Percentiles rank a stretch among this genome's conserved stretches.
These are phyloP conservation scores for Aureobasidium sp. DNA, from an alignment of 2,329 filamentous ascomycete species.

Conservation along the genomic window DNA sequence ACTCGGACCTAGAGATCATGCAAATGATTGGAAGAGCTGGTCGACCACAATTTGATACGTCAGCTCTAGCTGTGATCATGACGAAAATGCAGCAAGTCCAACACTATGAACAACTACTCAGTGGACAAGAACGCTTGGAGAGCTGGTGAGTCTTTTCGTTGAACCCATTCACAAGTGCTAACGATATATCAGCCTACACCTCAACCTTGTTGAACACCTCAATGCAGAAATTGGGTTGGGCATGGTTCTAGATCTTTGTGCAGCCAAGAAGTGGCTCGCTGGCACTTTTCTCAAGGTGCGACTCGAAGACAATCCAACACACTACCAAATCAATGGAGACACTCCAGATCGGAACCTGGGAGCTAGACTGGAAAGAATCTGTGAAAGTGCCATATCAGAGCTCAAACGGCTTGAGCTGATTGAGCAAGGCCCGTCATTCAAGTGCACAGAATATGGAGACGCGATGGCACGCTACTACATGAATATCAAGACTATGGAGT, in stretches of 20 bases:
- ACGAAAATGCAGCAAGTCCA: conserved; percentile 58
- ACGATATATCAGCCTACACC: conserved; percentile 51
- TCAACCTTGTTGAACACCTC: conserved; percentile 73
- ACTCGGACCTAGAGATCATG: conserved; percentile 77
- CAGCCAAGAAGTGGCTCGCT: conserved; percentile 66
- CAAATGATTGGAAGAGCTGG: conserved; percentile 85
- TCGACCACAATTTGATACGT: conserved; percentile 73
- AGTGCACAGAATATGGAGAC: conserved; percentile 64
- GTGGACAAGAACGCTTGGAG: conserved; percentile 66
- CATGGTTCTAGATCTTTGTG: conserved; percentile 57
- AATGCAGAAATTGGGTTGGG: conserved; percentile 77
- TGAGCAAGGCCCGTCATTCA: conserved; percentile 41
- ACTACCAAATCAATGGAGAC: conserved; percentile 60
- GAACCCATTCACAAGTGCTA: not conserved
- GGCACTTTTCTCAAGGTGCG: conserved; percentile 75
- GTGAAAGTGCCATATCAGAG: conserved; percentile 59
- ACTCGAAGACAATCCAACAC: conserved; percentile 59
- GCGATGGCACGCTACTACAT: conserved; percentile 81
- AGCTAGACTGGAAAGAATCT: conserved; percentile 61
- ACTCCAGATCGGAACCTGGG: conserved; percentile 48
- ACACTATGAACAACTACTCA: conserved; percentile 66
- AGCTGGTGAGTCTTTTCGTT: conserved; percentile 45
- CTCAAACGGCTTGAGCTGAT: conserved; percentile 56
- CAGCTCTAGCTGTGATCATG: conserved; percentile 70
- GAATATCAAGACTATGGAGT: conserved; percentile 71